Base-by-base conservation (phyloP, 2,329 filamentous ascomycete genomes). In the Berkeleyomyces rouxiae region DNA sequence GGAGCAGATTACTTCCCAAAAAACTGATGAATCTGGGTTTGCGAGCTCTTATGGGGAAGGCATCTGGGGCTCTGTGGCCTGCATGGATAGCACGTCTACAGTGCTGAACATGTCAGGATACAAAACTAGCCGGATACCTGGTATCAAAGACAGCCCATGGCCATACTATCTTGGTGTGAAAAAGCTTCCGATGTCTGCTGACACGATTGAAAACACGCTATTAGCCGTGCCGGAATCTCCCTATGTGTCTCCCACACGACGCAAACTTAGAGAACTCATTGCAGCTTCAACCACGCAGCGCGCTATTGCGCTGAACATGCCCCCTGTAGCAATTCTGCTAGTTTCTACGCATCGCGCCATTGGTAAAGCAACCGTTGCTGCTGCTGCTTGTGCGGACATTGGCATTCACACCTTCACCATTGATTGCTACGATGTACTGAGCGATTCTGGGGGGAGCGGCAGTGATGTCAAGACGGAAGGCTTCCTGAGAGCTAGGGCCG, bases 401-500 rank as follows among this genome's bases (percentile, higher is more conserved):
- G 93, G 93, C 3, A 78, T 97, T 13, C 93, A 99, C 71, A 87
- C 85, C 0, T 97, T 96, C 71, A 75, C 82, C 0, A 88, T 99
- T 61, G 90, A 97, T 71, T 88, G 89, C 0, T 96, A 95, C 69
- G 93, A 99, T 68, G 89, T 99, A 49, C 78, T 96, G 3, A 92
- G 90, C n/a, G 92, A 97, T 71, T 89, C 90, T 11, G 72, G 73
- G 7, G 64, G 64, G 10, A 53, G 42, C 40, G 58, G 58, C 13
- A 86, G 87, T 53, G 93, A 99, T 70, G 87, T 95, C 37, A 96
- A 97, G 74, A 96, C 91, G 0, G 92, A 96, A 70, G 91, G 88
- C 0, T 88, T 95, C 67, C 76, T 99, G 13, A 87, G 93, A 70
- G 89, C 88, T 3, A 82, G 93, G 59, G 88, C 90, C 1, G 93